These are phyloP conservation scores for Penicillium hesseltinei DNA, from an alignment of 2,329 filamentous ascomycete species.

Conservation along the genomic window DNA sequence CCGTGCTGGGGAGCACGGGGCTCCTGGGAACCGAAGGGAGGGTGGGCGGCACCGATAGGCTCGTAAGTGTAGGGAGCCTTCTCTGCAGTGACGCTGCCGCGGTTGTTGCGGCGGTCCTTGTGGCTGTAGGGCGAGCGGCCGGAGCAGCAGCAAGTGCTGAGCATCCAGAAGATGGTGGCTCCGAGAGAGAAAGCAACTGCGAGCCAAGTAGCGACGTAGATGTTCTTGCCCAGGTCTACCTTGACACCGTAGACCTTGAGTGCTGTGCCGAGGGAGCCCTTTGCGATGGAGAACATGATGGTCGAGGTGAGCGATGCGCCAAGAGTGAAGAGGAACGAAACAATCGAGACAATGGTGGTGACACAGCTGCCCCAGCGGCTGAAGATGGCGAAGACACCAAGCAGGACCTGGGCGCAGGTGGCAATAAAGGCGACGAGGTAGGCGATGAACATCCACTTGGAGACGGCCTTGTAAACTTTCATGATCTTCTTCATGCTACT, in stretches of 20 bases:
- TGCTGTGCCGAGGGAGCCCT: slow-evolving; percentile 64
- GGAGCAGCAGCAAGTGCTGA: slow-evolving; percentile 88
- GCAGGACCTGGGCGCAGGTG: slow-evolving; percentile 68
- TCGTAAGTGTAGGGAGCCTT: slow-evolving; percentile 63
- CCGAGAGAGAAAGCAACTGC: slow-evolving; percentile 72
- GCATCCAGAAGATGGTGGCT: slow-evolving; percentile 83
- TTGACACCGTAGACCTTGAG: slow-evolving; percentile 71
- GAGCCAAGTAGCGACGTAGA: slow-evolving; percentile 74
- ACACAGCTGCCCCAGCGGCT: slow-evolving; percentile 77
- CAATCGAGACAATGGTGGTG: slow-evolving; percentile 71
- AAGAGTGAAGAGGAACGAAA: slow-evolving; percentile 57
- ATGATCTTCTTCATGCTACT: slow-evolving; percentile 65
- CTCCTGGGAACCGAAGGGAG: slow-evolving; percentile 20
- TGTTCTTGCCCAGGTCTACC: slow-evolving; percentile 64
- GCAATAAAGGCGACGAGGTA: slow-evolving; percentile 72
- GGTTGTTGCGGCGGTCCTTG: slow-evolving; percentile 37
- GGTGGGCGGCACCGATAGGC: slow-evolving; percentile 44
- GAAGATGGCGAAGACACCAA: slow-evolving; percentile 81
- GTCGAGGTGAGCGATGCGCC: slow-evolving; percentile 72
- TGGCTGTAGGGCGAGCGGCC: slow-evolving; percentile 56
- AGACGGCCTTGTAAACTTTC: slow-evolving; percentile 69
- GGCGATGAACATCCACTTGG: slow-evolving; percentile 78
- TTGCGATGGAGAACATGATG: slow-evolving; percentile 67
- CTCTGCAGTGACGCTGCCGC: slow-evolving; percentile 51
- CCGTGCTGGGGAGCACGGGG: slow-evolving; percentile 1